phyloP scores from a whole-genome alignment of 495 filamentous ascomycete genomes.

The Collariella sp. region DNA sequence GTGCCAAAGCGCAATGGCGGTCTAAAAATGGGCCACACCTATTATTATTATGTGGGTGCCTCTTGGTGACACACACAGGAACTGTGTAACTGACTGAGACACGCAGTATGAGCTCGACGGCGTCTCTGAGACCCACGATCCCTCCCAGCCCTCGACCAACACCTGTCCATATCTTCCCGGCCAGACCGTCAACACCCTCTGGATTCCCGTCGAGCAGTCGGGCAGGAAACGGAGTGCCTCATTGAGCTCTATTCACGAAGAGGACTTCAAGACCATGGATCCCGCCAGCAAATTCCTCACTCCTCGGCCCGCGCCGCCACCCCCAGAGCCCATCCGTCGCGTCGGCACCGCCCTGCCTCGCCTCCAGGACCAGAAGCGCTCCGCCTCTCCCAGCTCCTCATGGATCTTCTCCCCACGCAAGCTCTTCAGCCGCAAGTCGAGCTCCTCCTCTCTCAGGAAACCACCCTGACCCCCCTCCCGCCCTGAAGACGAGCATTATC shows the following conservation, averaged over 20 bases:
- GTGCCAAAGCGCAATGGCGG: conserved; percentile 60
- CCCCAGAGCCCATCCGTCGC: conserved; percentile 40
- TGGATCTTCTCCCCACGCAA: conserved; percentile 38
- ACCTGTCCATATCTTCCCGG: conserved; percentile 81
- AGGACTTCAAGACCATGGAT: conserved; percentile 63
- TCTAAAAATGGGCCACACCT: conserved; percentile 84
- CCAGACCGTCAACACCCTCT: conserved; percentile 73
- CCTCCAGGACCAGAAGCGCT: conserved; percentile 41
- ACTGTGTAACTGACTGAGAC: conserved; percentile 16
- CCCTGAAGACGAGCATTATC: conserved; percentile 22
- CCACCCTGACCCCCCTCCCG: neutral
- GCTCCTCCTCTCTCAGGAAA: conserved; percentile 25
- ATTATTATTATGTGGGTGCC: conserved; percentile 81
- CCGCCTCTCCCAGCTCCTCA: conserved; percentile 37
- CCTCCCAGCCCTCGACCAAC: conserved; percentile 59
- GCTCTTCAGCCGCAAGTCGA: conserved; percentile 34
- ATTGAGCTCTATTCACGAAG: conserved; percentile 38
- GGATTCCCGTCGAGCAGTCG: conserved; percentile 63
- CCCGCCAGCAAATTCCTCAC: conserved; percentile 66
- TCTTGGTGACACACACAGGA: neutral
- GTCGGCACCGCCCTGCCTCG: conserved; percentile 49
- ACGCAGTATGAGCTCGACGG: conserved; percentile 70
- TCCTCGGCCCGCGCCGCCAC: conserved; percentile 50
- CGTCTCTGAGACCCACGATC: conserved; percentile 63
- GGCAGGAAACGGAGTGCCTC: conserved; percentile 44